A percentile compares a stretch with the other conserved stretches of the same genome.
phyloP scores from a whole-genome alignment of 2,329 filamentous ascomycete species.

The Zymoseptoria tritici region DNA sequence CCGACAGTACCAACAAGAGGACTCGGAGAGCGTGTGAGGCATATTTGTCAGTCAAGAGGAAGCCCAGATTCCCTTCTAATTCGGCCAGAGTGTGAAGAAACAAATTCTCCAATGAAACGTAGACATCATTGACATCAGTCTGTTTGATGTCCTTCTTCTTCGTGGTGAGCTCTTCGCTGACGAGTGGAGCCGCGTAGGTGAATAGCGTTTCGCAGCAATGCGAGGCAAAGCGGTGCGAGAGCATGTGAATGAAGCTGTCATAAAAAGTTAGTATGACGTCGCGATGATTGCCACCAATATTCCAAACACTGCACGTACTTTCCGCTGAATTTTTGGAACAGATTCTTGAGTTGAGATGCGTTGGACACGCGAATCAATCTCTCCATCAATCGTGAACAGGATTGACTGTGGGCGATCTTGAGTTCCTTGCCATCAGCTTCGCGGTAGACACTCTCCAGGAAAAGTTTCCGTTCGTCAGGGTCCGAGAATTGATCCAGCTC shows the following conservation, averaged over 20 bases:
- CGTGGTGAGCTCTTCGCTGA: constrained; percentile 62
- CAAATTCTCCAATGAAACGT: constrained; percentile 69
- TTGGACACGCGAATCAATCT: constrained; percentile 76
- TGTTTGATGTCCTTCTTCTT: constrained; percentile 33
- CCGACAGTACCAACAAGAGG: constrained; percentile 76
- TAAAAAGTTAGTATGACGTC: constrained; percentile 2
- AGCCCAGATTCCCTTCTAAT: constrained; percentile 75
- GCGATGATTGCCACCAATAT: not conserved
- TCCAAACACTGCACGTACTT: constrained; percentile 46
- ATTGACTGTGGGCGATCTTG: constrained; percentile 92
- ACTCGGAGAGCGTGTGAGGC: constrained; percentile 87
- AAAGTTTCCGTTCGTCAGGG: constrained; percentile 50
- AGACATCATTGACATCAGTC: constrained; percentile 43
- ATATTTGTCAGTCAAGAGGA: constrained; percentile 77
- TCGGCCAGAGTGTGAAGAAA: constrained; percentile 80
- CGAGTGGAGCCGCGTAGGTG: constrained; percentile 67
- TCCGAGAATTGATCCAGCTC: constrained; percentile 81
- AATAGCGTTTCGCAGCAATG: constrained; percentile 97
- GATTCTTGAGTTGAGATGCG: constrained; percentile 69
- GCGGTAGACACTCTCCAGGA: constrained; percentile 70
- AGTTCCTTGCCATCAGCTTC: constrained; percentile 89
- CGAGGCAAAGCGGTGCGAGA: constrained; percentile 92
- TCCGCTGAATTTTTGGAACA: constrained; percentile 78
- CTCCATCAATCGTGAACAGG: constrained; percentile 89
- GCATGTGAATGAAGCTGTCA: constrained; percentile 66